Percentiles rank a stretch among this genome's conserved stretches.
Conservation (phyloP, 2,329 filamentous ascomycete species). For the Penicillium sp. region DNA sequence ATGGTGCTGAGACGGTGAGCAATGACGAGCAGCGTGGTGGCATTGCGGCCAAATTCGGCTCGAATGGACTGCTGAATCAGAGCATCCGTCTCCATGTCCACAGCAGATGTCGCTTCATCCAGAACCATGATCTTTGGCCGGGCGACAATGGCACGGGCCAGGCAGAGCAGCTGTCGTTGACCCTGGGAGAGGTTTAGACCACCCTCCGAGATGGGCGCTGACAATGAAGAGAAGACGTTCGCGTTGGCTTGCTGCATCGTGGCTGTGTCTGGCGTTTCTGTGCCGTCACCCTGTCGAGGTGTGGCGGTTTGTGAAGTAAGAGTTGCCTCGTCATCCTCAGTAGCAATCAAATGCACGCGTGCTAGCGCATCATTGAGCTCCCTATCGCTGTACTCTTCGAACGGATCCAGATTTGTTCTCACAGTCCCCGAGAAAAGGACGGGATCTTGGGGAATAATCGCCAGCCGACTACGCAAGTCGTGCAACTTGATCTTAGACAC, state of each 20-base stretch:
- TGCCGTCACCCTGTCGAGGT: constrained; percentile 53
- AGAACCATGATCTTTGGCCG: constrained; percentile 75
- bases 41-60: constrained; percentile 61
- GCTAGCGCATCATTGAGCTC: constrained; percentile 68
- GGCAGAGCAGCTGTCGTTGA: constrained; percentile 32
- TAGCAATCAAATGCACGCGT: constrained; percentile 61
- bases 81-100: constrained; percentile 73
- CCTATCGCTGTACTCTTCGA: constrained; percentile 65
- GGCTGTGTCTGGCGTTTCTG: constrained; percentile 20
- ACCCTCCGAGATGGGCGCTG: constrained; percentile 66
- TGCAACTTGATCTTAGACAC: constrained; percentile 52
- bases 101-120: constrained; percentile 75
- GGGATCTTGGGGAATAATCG: constrained; percentile 80
- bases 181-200: constrained; percentile 58
- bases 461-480: constrained; percentile 68
- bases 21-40: constrained; percentile 69
- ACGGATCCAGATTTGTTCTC: constrained; percentile 73
- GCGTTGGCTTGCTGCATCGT: constrained; percentile 51
- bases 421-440: constrained; percentile 79
- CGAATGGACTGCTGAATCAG: constrained; percentile 73
- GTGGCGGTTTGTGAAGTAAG: constrained; percentile 65
- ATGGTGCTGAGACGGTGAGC: constrained; percentile 74
- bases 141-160: constrained; percentile 56
- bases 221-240: constrained; percentile 65
- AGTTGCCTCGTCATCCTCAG: constrained; percentile 62